Conservation (phyloP, 2,329 filamentous ascomycete genomes). For the Colletotrichum ledebouriae region DNA sequence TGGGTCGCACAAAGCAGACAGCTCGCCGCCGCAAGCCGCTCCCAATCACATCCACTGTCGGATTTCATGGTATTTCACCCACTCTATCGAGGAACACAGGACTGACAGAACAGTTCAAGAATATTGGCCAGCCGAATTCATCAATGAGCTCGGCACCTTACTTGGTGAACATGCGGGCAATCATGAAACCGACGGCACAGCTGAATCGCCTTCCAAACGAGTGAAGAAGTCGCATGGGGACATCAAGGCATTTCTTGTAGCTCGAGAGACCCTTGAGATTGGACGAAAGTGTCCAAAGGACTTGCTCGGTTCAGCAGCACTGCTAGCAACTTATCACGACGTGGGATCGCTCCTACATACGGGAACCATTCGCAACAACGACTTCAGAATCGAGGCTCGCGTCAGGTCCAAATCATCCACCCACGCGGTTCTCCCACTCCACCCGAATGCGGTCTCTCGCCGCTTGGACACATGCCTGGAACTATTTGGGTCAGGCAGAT, state of each 20-base stretch:
- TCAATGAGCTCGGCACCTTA: constrained; percentile 20
- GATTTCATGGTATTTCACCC: constrained; percentile 29
- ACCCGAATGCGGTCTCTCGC: constrained; percentile 1
- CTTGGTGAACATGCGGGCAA: constrained; percentile 7
- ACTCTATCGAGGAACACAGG: not conserved
- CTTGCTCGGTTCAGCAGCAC: not conserved
- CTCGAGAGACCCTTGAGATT: constrained; percentile 25
- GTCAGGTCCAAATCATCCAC: not conserved
- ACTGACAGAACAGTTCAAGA: constrained; percentile 14
- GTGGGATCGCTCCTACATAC: constrained; percentile 26
- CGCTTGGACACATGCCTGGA: constrained; percentile 40
- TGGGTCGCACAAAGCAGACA: constrained; percentile 31
- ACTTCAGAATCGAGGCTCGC: constrained; percentile 18
- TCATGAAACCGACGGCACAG: not conserved
- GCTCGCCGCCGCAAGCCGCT: constrained; percentile 26
- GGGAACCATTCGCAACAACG: not conserved
- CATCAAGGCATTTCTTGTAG: constrained; percentile 14
- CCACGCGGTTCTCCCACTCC: constrained; percentile 13
- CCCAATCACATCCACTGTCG: constrained; percentile 7
- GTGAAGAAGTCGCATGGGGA: constrained; percentile 18
- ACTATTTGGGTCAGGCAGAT: constrained; percentile 17
- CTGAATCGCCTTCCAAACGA: constrained; percentile 28
- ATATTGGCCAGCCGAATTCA: constrained; percentile 31
- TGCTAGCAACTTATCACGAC: not conserved
- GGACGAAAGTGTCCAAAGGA: constrained; percentile 26